A percentile compares a stretch with the other conserved stretches of the same genome.
Conservation (phyloP, 768 basidiomycete species). For the Nevesoporus exiguus region DNA sequence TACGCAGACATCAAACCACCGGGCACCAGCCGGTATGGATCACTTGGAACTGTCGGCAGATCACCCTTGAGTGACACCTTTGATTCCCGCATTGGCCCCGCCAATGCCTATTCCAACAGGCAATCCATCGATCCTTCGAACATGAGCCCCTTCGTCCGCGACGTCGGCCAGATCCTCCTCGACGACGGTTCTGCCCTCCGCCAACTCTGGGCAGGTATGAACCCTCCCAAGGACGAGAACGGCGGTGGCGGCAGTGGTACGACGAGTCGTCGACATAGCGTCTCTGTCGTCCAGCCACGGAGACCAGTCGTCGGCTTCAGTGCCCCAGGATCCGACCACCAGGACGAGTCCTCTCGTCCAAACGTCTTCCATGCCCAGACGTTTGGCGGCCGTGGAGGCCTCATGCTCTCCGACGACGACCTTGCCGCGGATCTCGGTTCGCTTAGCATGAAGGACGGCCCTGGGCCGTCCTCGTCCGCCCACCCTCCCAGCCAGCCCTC, state of each 20-base stretch:
- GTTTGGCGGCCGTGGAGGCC: conserved; percentile 50
- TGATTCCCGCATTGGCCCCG: conserved; percentile 45
- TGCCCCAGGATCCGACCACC: conserved; percentile 35
- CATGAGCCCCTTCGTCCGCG: conserved; percentile 82
- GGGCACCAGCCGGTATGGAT: conserved; percentile 59
- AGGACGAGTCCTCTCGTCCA: conserved; percentile 38
- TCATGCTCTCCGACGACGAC: conserved; percentile 77
- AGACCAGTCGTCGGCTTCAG: conserved; percentile 59
- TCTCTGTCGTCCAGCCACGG: conserved; percentile 77
- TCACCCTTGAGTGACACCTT: conserved; percentile 52
- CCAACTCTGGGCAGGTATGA: conserved; percentile 73
- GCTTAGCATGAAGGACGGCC: conserved; percentile 45
- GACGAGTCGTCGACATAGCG: conserved; percentile 79
- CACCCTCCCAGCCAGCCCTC: conserved; percentile 66
- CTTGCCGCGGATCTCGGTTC: conserved; percentile 67
- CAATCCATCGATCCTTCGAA: conserved; percentile 61
- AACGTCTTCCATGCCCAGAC: conserved; percentile 33
- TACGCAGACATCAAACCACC: conserved; percentile 66
- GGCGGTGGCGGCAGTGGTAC: conserved; percentile 70
- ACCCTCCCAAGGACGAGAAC: conserved; percentile 60
- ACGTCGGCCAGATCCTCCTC: conserved; percentile 72
- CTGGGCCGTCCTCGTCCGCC: conserved; percentile 40
- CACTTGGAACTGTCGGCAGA: conserved; percentile 52
- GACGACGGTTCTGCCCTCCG: conserved; percentile 72
- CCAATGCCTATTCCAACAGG: conserved; percentile 45